Base-by-base conservation (phyloP, 805 yeast genomes). In the Zygoascus bituminiphila region DNA sequence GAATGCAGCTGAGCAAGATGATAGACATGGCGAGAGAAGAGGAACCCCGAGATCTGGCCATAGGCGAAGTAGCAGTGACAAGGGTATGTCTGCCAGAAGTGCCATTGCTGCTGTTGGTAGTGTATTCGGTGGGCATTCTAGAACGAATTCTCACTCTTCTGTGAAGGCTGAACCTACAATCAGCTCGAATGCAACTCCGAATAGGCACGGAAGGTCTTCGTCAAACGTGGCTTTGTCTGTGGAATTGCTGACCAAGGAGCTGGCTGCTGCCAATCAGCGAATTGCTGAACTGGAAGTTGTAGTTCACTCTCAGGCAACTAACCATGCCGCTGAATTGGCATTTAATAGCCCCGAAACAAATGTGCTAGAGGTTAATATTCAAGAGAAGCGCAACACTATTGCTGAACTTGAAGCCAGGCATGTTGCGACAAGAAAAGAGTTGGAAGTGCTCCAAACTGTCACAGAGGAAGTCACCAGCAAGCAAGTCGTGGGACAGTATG, bases 401-500 rank as follows among this genome's bases (percentile, higher is more conserved):
- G 65, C 70, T 2, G 61, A 56, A 4, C 62, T 69, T 29, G 67
- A 66, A n/a, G 61, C 64, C 5, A 51, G 55, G 25, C 55, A 58
- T n/a, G 60, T 59, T 22, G 52, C 63, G 2, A 58, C 63, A 3
- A 57, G 61, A 29, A 55, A 65, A n/a, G 78, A 73, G 52, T 62
- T 67, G 38, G 75, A 70, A 47, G 55, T 73, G 3, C 55, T 80
- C 10, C 53, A 54, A 62, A 21, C 33, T 4, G 51, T 20, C 12
- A 31, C 38, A 2, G 44, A 62, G 31, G 49, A 67, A 19, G 68
- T 66, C 39, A 88, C 15, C 14, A 83, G 36, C 17, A 31, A 21
- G 7, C 36, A 38, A 12, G 70, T 60, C 26, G 48, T 60, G 5
- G 52, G 51, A n/a, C 55, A 57, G 49, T 61, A 64, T 37, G 46